Evolutionary conservation across 768 basidiomycete species (phyloP).

Genomic region (Inosperma sp.): DNA sequence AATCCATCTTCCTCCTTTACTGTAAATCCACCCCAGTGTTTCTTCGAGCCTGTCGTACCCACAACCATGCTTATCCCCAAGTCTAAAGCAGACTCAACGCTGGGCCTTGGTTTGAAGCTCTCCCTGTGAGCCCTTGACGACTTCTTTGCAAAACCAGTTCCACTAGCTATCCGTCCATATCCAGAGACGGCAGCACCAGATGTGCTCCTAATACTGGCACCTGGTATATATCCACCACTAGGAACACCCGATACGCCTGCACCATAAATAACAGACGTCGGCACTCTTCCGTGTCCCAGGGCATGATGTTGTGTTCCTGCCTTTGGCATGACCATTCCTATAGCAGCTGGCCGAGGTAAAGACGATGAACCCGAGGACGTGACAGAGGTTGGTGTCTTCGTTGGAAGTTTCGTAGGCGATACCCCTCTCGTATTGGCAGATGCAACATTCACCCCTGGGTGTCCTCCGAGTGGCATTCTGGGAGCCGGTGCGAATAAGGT

Average conservation of each 20-base stretch:
- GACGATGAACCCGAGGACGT: slow-evolving; percentile 23
- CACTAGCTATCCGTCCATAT: slow-evolving; percentile 25
- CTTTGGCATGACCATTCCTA: slow-evolving; percentile 48
- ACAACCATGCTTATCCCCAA: slow-evolving; percentile 10
- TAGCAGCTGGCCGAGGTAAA: slow-evolving; percentile 35
- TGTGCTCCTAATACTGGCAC: slow-evolving; percentile 15
- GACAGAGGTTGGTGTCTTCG: slow-evolving; percentile 29
- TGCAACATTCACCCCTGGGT: slow-evolving; percentile 34
- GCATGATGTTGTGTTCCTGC: slow-evolving; percentile 49
- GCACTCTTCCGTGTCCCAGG: slow-evolving; percentile 51
- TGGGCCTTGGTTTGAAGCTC: slow-evolving; percentile 81
- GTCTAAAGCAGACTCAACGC: slow-evolving; percentile 47
- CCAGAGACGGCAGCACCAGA: slow-evolving; percentile 20
- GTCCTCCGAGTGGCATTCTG: slow-evolving; percentile 39
- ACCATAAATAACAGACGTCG: slow-evolving; percentile 31
- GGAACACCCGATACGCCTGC: slow-evolving; percentile 20
- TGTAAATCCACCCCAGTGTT: slow-evolving; percentile 30
- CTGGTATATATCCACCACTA: slow-evolving; percentile 17
- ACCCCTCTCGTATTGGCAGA: slow-evolving; percentile 26
- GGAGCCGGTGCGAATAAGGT: slow-evolving; percentile 13
- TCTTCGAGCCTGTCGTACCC: slow-evolving; percentile 24
- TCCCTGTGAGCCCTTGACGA: slow-evolving; percentile 56
- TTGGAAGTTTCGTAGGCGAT: slow-evolving; percentile 52
- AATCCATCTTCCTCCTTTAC: slow-evolving; percentile 51
- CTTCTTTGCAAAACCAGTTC: slow-evolving; percentile 39